phyloP scores from a whole-genome alignment of 306 rosid genomes.

The Cotoneaster glaucophyllus region DNA sequence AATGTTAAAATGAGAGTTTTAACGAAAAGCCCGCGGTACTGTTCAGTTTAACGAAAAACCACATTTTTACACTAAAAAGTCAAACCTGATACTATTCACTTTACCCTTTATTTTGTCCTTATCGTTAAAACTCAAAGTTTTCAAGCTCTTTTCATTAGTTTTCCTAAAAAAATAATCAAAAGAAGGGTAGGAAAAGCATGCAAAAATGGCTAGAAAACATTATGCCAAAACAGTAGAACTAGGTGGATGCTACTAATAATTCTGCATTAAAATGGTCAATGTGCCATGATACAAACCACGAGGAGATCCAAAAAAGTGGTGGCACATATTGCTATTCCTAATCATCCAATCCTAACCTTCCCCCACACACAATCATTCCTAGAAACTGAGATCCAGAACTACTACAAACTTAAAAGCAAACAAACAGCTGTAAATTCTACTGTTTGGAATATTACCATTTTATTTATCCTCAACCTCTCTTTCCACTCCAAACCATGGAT shows the following conservation, averaged over 20 bases:
- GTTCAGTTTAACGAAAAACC: no score
- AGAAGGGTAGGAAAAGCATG: background rate
- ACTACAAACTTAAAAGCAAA: background rate
- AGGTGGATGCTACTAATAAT: background rate
- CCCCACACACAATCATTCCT: background rate
- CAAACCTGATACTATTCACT: no score
- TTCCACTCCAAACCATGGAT: background rate
- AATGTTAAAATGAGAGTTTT: no score
- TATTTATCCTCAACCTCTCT: background rate
- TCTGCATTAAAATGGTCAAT: conserved; percentile 11
- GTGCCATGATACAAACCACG: conserved; percentile 16
- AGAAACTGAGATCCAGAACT: background rate
- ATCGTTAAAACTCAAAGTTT: no score
- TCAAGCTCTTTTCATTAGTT: no score
- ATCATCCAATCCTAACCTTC: background rate
- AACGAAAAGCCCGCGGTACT: no score
- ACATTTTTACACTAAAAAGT: no score
- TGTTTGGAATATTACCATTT: background rate
- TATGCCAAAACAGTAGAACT: background rate
- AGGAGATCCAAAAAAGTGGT: background rate
- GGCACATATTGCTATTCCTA: background rate
- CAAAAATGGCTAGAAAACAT: background rate
- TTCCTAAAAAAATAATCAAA: background rate
- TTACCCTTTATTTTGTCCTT: no score
- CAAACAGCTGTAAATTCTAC: background rate